Conservation (phyloP, 2,329 filamentous ascomycete genomes). For the Sordariomycetes sp. region DNA sequence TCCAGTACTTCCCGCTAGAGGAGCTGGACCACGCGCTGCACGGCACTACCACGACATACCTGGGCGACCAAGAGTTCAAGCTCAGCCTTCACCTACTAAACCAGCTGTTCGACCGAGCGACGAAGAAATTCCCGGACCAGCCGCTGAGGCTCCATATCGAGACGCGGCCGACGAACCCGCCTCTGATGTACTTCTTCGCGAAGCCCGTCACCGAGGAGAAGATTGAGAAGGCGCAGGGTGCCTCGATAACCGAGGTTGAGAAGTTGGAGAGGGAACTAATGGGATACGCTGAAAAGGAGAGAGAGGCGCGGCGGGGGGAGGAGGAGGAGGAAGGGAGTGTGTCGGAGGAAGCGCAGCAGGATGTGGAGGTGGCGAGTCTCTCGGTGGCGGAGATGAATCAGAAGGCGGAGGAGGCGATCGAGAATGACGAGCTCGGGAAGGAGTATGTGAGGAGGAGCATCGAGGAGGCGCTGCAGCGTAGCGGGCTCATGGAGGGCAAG, state of each 20-base stretch:
- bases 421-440: constrained; percentile 44
- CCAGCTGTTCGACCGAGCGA: constrained; percentile 65
- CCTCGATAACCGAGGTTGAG: constrained; percentile 52
- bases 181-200: constrained; percentile 82
- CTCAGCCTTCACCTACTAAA: constrained; percentile 72
- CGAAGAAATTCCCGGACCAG: constrained; percentile 60
- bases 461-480: constrained; percentile 42
- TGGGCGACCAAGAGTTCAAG: constrained; percentile 82
- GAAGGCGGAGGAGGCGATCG: constrained; percentile 45
- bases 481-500: constrained; percentile 35
- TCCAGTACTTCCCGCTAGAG: constrained; percentile 78
- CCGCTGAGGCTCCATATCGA: constrained; percentile 78
- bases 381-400: constrained; percentile 37
- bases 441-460: constrained; percentile 42
- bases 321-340: constrained; percentile 9
- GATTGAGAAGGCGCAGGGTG: constrained; percentile 63
- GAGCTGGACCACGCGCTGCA: constrained; percentile 94
- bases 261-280: constrained; percentile 57
- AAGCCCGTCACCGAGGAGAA: constrained; percentile 68
- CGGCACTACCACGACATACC: constrained; percentile 50
- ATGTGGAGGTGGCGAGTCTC: constrained; percentile 15
- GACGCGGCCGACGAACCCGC: constrained; percentile 46
- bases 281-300: constrained; percentile 28
- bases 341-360: not conserved
- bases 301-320: constrained; percentile 12